Evolutionary conservation across 768 basidiomycete species (phyloP), one percentile per base, ranked within the genome.

Genomic region (Psilocybe cubensis): DNA sequence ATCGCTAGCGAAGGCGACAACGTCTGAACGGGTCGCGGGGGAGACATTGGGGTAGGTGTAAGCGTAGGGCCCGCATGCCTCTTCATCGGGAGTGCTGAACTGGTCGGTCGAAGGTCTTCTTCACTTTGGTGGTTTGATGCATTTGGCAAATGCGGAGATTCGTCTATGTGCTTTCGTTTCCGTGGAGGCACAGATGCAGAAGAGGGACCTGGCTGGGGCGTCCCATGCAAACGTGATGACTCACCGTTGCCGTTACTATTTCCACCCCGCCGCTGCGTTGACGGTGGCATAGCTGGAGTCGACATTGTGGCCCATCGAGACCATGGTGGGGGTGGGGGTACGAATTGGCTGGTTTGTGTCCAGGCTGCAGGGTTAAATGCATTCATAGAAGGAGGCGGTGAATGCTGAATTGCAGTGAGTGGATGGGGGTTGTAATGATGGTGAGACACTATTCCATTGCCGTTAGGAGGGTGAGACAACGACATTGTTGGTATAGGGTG

Each of bases 1-100:
- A 85, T 81, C 17, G 85, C 85, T 38, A 87, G 66, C 17, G 85
- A 87, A 6, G 86, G 86, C 1, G 85, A 86, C 25, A 87, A 74
- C 10, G 76, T 83, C 58, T 82, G 80, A 8, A 71, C 73, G 51
- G 68, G 73, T 54, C 74, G 70, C 47, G 71, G 66, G 5, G 73
- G 73, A 21, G 67, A 70, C 43, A 72, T 41, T 3, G 70, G 67
- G 12, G 72, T 70, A 27, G 72, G 66, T 17, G 73, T 69, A 27
- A 70, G 56, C 14, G 69, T 58, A 3, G 72, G 69, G 3, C 73
- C 66, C 20, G 72, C 68, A 38, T 74, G 78, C 43, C 77, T 74
- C 63, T 80, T 80, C 40, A 63, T 48, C 2, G 68, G 55, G 52
- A 60, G 63, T 46, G 67, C 58, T 18, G 67, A 51, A 55, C 58